Percentiles rank a stretch among this genome's conserved stretches.
phyloP scores from a whole-genome alignment of 306 rosid species.

The Sphenostylis stenocarpa region DNA sequence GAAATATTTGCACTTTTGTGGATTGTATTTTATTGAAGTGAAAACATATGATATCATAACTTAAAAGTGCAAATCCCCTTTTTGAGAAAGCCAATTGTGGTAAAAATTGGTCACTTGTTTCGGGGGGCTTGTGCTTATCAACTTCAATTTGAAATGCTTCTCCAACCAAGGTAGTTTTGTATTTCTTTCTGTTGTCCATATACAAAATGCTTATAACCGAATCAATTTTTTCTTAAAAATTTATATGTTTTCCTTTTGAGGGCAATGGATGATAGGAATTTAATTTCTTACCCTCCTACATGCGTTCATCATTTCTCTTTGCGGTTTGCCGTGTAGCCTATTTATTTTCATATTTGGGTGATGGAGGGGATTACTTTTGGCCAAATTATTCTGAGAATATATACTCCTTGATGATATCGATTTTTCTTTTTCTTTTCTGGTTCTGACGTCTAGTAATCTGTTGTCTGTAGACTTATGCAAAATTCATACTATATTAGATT shows the following conservation, averaged over 20 bases:
- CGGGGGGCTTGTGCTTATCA: not conserved
- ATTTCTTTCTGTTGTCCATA: not conserved
- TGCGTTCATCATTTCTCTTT: not conserved
- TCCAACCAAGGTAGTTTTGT: not conserved
- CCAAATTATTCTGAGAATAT: not conserved
- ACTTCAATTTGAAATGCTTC: not conserved
- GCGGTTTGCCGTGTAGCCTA: not conserved
- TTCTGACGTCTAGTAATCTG: not conserved
- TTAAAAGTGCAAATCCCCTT: not conserved
- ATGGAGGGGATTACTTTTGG: not conserved
- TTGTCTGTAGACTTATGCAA: not conserved
- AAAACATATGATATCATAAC: not conserved
- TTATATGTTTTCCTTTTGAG: not conserved
- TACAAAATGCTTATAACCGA: not conserved
- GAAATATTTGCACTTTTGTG: constrained; percentile 9
- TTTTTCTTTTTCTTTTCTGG: not conserved
- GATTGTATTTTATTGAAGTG: not conserved
- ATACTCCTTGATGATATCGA: not conserved
- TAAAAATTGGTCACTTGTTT: not conserved
- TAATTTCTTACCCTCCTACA: not conserved
- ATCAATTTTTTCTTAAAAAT: not conserved
- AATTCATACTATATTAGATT: not conserved
- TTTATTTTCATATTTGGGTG: not conserved
- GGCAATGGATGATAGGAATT: not conserved
- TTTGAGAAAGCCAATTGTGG: not conserved